Percentiles rank a stretch among this genome's conserved stretches.
phyloP scores from a whole-genome alignment of 2,329 filamentous ascomycete species.

The Celoporthe dispersa region DNA sequence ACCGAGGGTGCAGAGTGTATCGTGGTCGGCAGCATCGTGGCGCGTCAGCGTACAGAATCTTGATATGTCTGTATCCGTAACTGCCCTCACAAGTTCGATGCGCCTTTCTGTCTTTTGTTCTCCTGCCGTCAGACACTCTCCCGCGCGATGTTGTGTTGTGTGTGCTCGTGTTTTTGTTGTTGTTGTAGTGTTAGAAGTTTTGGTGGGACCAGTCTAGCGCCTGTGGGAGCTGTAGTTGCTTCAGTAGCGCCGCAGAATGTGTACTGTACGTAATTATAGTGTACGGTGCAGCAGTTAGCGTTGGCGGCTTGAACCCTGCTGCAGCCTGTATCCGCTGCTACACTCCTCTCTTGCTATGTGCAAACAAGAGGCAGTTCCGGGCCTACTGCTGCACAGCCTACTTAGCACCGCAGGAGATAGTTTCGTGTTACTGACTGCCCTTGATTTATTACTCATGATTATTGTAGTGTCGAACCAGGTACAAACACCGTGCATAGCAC shows the following conservation, averaged over 20 bases:
- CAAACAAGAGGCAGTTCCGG: not conserved
- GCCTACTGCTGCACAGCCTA: not conserved
- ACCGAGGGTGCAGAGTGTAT: conserved; percentile 61
- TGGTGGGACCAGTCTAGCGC: not conserved
- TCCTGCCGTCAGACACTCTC: no score
- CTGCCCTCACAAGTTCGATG: conserved; percentile 13
- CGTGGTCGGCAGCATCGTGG: conserved; percentile 54
- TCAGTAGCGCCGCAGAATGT: not conserved
- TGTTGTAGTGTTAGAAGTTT: not conserved
- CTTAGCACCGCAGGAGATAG: not conserved
- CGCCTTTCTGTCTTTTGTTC: not conserved
- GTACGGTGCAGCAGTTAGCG: not conserved
- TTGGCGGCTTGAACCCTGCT: not conserved
- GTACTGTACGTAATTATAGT: not conserved
- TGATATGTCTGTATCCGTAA: conserved; percentile 16
- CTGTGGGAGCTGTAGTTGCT: not conserved
- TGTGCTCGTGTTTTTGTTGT: not conserved
- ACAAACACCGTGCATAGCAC: not conserved
- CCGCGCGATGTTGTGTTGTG: not conserved
- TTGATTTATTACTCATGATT: not conserved
- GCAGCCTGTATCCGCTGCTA: not conserved
- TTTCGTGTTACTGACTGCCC: not conserved
- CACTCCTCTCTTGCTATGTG: not conserved
- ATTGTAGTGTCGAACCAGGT: no score
- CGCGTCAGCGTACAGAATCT: not conserved